A percentile compares a stretch with the other conserved stretches of the same genome.
Evolutionary conservation across 2,329 filamentous ascomycete species (phyloP).

Genomic region (Nemania serpens): DNA sequence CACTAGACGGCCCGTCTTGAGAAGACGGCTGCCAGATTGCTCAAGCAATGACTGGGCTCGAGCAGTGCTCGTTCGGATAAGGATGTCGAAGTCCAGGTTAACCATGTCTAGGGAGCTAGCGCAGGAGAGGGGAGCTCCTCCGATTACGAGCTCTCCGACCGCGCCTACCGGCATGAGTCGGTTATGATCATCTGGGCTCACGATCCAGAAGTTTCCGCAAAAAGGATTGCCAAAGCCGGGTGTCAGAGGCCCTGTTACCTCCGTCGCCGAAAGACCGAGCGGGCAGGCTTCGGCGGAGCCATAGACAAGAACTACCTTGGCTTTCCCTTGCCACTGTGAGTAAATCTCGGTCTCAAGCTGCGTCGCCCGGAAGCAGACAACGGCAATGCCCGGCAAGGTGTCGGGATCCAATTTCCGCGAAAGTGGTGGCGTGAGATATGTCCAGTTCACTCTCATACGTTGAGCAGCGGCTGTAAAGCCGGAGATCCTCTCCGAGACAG

Average conservation of each 20-base stretch:
- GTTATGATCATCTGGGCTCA: slow-evolving; percentile 56
- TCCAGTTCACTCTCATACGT: slow-evolving; percentile 49
- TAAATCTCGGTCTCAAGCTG: slow-evolving; percentile 57
- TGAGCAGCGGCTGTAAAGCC: slow-evolving; percentile 49
- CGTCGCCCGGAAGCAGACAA: slow-evolving; percentile 49
- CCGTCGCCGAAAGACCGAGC: slow-evolving; percentile 54
- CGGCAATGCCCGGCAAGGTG: slow-evolving; percentile 35
- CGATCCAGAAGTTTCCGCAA: slow-evolving; percentile 56
- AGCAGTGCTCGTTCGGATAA: slow-evolving; percentile 29
- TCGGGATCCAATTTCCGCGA: slow-evolving; percentile 44
- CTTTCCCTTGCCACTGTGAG: slow-evolving; percentile 51
- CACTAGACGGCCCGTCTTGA: slow-evolving; percentile 57
- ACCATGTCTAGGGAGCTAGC: slow-evolving; percentile 46
- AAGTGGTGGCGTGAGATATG: slow-evolving; percentile 56
- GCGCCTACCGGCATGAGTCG: slow-evolving; percentile 58
- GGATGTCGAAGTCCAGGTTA: slow-evolving; percentile 37
- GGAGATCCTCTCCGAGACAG: slow-evolving; percentile 48
- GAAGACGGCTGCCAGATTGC: slow-evolving; percentile 38
- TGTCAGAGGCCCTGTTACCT: slow-evolving; percentile 46
- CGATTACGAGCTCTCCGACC: slow-evolving; percentile 63
- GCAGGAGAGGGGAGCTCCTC: slow-evolving; percentile 56
- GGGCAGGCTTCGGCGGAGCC: slow-evolving; percentile 58
- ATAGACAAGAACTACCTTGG: slow-evolving; percentile 55
- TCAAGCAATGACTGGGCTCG: slow-evolving; percentile 31
- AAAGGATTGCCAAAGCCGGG: slow-evolving; percentile 54